Evolutionary conservation across 2,329 filamentous ascomycete genomes (phyloP).

Genomic region (Ceratocystis ficicola): DNA sequence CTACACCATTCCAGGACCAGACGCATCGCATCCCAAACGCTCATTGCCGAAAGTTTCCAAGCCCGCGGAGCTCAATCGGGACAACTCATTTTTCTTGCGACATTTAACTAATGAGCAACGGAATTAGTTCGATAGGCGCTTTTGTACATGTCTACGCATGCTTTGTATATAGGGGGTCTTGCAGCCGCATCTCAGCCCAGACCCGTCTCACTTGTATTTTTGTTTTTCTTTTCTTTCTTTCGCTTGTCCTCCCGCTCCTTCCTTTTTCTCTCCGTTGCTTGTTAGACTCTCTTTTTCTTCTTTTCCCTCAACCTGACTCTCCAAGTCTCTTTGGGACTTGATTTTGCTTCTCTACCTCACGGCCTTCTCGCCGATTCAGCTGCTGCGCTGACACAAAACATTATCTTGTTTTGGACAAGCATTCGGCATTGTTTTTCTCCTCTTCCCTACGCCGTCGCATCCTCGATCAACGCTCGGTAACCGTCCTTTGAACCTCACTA

Average conservation of each 20-base stretch:
- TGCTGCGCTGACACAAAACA: neutral
- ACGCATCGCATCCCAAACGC: conserved; percentile 2
- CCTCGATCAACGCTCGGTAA: neutral
- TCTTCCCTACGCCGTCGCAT: neutral
- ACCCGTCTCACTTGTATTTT: neutral
- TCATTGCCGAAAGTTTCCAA: neutral
- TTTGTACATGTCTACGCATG: too few relatives aligned
- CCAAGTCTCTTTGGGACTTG: conserved; percentile 5
- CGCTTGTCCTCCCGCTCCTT: neutral
- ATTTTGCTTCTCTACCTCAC: conserved; percentile 1
- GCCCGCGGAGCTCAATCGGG: conserved; percentile 12
- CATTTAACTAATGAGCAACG: neutral
- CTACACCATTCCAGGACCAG: conserved; percentile 9
- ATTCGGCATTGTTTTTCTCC: neutral
- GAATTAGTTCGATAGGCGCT: neutral
- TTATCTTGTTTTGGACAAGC: neutral
- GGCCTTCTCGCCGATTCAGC: conserved; percentile 1
- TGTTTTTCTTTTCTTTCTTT: conserved; percentile 1
- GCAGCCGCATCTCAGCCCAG: neutral
- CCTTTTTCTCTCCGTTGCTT: neutral
- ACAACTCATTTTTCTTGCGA: neutral
- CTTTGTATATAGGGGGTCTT: conserved; percentile 3
- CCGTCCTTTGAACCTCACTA: neutral
- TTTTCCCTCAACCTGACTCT: conserved; percentile 19
- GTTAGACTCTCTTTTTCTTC: neutral